Conservation (phyloP, 345 rosid species). For the Sisymbrium altissimum region DNA sequence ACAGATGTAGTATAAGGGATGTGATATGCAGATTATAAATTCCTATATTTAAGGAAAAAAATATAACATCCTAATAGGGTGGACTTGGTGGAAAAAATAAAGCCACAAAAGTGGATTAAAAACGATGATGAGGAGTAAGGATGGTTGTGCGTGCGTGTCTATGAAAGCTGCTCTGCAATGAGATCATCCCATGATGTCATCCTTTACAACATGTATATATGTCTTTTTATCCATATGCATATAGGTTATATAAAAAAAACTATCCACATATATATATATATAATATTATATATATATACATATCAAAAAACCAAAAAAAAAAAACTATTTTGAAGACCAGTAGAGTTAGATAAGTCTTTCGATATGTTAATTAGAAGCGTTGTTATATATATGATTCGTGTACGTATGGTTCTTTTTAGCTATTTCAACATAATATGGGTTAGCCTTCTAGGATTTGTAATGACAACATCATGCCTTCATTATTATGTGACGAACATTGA, state of each 20-base stretch:
- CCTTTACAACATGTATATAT: not conserved
- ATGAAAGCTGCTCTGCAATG: slow-evolving; percentile 20
- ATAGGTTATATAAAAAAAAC: not conserved
- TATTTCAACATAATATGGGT: not conserved
- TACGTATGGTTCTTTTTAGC: not conserved
- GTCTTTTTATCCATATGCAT: not conserved
- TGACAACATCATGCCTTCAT: slow-evolving; percentile 3
- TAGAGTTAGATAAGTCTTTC: not conserved
- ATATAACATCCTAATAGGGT: not conserved
- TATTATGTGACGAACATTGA: slow-evolving; percentile 7
- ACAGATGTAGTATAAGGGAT: not conserved
- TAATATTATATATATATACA: no score
- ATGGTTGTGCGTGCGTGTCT: slow-evolving; percentile 35
- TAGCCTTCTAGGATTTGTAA: not conserved
- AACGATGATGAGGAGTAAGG: slow-evolving; percentile 10
- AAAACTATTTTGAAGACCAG: not conserved
- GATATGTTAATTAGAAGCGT: not conserved
- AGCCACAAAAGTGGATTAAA: not conserved
- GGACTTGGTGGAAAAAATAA: not conserved
- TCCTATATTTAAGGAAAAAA: not conserved
- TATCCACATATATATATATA: not conserved
- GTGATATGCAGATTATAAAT: not conserved
- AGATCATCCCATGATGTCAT: slow-evolving; percentile 20
- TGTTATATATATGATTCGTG: not conserved
- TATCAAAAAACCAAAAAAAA: no score